Base-by-base conservation (phyloP, 768 basidiomycete genomes). In the Tricholoma bakamatsutake region DNA sequence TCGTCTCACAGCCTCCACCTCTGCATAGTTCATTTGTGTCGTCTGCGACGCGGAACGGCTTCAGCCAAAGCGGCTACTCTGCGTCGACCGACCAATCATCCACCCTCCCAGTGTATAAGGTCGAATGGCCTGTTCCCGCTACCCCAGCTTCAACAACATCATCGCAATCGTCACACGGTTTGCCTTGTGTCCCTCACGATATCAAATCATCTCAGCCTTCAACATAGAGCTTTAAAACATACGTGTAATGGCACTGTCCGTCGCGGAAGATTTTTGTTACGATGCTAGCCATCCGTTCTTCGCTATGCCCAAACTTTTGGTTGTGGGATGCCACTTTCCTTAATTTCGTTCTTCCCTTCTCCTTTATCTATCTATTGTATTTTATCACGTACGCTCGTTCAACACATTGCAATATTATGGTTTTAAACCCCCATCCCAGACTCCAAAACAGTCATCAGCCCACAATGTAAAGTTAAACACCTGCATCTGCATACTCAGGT, bases 161-260 rank as follows among this genome's bases (percentile, higher is more conserved):
- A 27, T 52, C 51, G 37, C 18, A 17, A 11, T 13, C 37, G 10
- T 52, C 51, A 4, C 51, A 39, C 13, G 51, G 24, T 40, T 8
- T 28, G 27, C 7, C n/a, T n/a, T 52, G 12, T 52, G 17, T 18
- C 15, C 9, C 4, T 33, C 34, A 50, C 21, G 48, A 35, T 30
- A 49, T 40, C 50, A 54, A 37, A 34, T 50, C 18, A 58, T 42
- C 39, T 56, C 51, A 39, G 7, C 7, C 15, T n/a, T n/a, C 6
- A 43, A 21, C 18, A 21, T 21, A 24, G 7, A 43, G 17, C 7
- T 17, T n/a, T 40, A 17, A 13, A 37, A 37, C 13, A n/a, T 18
- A 40, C 10, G 6, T 18, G 21, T 43, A 24, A 9, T 24, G 24
- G 4, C 24, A 21, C 21, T 10, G 18, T 21, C 9, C 42, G 5